These are phyloP conservation scores for Fennellomyces sp. DNA, from an alignment of 371 early-diverging fungal species.

Conservation along the genomic window DNA sequence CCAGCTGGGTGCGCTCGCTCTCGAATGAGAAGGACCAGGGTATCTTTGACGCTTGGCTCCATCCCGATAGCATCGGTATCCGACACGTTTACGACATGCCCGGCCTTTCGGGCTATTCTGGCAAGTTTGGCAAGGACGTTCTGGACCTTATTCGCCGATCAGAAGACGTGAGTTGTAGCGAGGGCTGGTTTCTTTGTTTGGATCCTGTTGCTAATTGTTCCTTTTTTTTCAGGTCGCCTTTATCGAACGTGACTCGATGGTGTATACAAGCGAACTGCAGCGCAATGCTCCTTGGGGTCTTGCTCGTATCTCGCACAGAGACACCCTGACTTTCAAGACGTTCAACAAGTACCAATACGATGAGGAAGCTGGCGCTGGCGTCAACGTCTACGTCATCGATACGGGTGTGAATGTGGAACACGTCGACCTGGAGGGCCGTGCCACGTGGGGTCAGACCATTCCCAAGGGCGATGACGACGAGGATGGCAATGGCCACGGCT, in stretches of 20 bases:
- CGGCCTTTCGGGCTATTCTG: slow-evolving; percentile 83
- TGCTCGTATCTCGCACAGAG: slow-evolving; percentile 80
- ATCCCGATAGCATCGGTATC: slow-evolving; percentile 50
- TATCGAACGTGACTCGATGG: slow-evolving; percentile 84
- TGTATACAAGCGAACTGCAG: slow-evolving; percentile 66
- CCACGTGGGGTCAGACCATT: slow-evolving; percentile 76
- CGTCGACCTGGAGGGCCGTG: slow-evolving; percentile 86
- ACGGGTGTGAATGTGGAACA: slow-evolving; percentile 85
- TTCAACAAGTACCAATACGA: slow-evolving; percentile 79
- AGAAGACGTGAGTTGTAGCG: slow-evolving; percentile 31
- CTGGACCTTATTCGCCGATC: slow-evolving; percentile 73
- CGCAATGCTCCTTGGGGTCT: slow-evolving; percentile 88
- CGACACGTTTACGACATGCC: slow-evolving; percentile 77
- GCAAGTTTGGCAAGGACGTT: slow-evolving; percentile 69
- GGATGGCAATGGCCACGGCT: slow-evolving; percentile 88
- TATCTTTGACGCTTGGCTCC: slow-evolving; percentile 17
- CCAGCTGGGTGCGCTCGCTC: slow-evolving; percentile 38
- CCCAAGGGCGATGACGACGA: slow-evolving; percentile 69
- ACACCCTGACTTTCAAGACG: slow-evolving; percentile 54
- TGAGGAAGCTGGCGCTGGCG: slow-evolving; percentile 72
- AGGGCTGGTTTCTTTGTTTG: neutral
- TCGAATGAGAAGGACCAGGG: slow-evolving; percentile 16
- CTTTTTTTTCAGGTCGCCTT: slow-evolving; percentile 64
- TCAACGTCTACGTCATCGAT: slow-evolving; percentile 89
- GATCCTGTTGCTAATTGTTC: neutral